phyloP scores from a whole-genome alignment of 345 rosid species.

The Melaleuca quinquenervia region DNA sequence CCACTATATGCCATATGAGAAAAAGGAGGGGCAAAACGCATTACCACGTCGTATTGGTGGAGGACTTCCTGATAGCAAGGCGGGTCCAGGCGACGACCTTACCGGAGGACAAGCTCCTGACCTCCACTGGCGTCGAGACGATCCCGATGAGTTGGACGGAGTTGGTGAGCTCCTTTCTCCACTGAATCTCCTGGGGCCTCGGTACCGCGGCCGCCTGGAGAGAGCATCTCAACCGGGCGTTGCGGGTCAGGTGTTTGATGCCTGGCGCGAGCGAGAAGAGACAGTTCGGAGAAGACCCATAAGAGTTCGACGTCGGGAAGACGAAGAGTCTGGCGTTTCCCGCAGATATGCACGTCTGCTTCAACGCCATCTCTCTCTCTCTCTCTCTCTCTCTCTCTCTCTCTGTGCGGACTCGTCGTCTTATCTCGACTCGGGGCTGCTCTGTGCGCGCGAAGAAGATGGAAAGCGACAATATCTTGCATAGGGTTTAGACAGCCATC shows the following conservation, averaged over 20 bases:
- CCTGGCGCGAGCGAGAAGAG: not conserved
- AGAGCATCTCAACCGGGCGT: not conserved
- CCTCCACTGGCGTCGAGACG: conserved; percentile 40
- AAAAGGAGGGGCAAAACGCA: not conserved
- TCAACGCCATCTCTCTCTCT: not conserved
- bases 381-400: not conserved
- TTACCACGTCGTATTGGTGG: conserved; percentile 44
- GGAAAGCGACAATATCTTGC: not conserved
- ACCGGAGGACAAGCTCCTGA: conserved; percentile 42
- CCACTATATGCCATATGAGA: not conserved
- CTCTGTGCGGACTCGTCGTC: not conserved
- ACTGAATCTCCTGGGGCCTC: not conserved
- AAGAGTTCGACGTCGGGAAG: not conserved
- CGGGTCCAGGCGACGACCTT: conserved; percentile 56
- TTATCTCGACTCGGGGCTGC: not conserved
- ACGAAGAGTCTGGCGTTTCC: not conserved
- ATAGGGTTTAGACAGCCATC: not conserved
- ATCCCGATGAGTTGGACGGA: conserved; percentile 43
- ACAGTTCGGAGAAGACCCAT: not conserved
- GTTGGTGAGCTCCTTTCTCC: conserved; percentile 47
- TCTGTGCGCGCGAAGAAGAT: not conserved
- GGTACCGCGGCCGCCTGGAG: not conserved
- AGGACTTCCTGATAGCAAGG: conserved; percentile 36
- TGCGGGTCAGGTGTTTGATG: not conserved
- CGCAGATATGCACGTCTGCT: not conserved